A percentile compares a stretch with the other conserved stretches of the same genome.
phyloP scores from a whole-genome alignment of 2,329 filamentous ascomycete species.

The Exophiala lecanii-corni region DNA sequence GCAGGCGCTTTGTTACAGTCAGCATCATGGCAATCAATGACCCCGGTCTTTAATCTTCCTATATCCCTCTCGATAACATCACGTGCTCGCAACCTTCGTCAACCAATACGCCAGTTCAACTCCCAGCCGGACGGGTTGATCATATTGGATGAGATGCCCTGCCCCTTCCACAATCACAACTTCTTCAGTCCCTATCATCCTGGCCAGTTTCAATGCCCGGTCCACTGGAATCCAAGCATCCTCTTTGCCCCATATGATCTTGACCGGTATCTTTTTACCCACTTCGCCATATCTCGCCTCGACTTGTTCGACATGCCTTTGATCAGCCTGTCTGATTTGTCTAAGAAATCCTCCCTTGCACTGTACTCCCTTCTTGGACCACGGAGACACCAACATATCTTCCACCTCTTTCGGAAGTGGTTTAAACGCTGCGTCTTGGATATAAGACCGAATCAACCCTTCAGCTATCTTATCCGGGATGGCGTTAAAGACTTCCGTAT shows the following conservation, averaged over 20 bases:
- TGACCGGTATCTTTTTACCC: constrained; percentile 34
- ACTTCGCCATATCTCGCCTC: constrained; percentile 36
- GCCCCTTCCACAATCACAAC: constrained; percentile 36
- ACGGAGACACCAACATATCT: constrained; percentile 35
- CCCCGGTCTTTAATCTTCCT: no score
- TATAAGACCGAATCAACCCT: constrained; percentile 38
- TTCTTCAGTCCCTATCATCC: constrained; percentile 30
- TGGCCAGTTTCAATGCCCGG: constrained; percentile 32
- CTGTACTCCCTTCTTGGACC: constrained; percentile 27
- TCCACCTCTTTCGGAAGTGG: constrained; percentile 31
- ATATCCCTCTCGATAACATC: no score
- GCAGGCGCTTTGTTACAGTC: not conserved
- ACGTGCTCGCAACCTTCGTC: not conserved
- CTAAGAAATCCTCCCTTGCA: constrained; percentile 37
- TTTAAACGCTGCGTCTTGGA: constrained; percentile 34
- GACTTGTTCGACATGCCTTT: constrained; percentile 32
- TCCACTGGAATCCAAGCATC: constrained; percentile 42
- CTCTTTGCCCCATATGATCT: constrained; percentile 42
- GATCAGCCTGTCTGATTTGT: constrained; percentile 37
- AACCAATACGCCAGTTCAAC: constrained; percentile 37
- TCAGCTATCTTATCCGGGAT: constrained; percentile 34
- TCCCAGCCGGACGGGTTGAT: constrained; percentile 37
- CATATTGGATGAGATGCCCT: constrained; percentile 43
- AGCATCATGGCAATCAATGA: not conserved
- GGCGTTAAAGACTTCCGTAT: constrained; percentile 33